Evolutionary conservation across 441 rosid species (phyloP).

Genomic region (Pelargonium fulgidum): DNA sequence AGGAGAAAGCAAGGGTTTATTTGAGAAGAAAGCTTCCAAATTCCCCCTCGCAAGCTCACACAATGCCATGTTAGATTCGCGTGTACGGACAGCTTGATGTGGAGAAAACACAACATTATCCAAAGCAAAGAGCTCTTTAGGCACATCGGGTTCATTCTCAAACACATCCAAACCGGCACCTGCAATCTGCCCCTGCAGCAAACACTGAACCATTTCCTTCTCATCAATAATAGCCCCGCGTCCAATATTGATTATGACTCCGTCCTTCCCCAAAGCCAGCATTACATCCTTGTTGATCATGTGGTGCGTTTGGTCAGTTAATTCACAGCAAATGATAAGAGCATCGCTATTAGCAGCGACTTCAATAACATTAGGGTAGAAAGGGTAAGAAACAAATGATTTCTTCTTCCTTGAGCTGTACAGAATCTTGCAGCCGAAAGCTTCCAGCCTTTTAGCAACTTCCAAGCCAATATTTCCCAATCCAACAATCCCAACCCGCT

Average conservation of each 20-base stretch:
- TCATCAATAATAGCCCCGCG: background rate
- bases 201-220: conserved; percentile 16
- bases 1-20: conserved; percentile 18
- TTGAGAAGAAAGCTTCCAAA: conserved; percentile 34
- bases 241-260: background rate
- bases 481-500: conserved; percentile 34
- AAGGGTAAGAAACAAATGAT: conserved; percentile 17
- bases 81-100: conserved; percentile 26
- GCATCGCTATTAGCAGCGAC: conserved; percentile 23
- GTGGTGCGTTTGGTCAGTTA: conserved; percentile 37
- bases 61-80: conserved; percentile 21
- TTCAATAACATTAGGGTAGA: conserved; percentile 21
- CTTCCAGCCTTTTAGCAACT: conserved; percentile 34
- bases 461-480: conserved; percentile 33
- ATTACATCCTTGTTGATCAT: conserved; percentile 28
- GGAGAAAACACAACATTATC: conserved; percentile 34
- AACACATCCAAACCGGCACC: conserved; percentile 42
- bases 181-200: conserved; percentile 29
- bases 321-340: conserved; percentile 29
- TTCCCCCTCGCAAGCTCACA: conserved; percentile 21
- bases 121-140: conserved; percentile 26
- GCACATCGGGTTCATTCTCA: conserved; percentile 26
- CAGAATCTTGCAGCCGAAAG: conserved; percentile 26
- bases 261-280: conserved; percentile 13
- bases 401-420: conserved; percentile 29